phyloP scores from a whole-genome alignment of 208 protist species.

The Wallacemonas rigidus region DNA sequence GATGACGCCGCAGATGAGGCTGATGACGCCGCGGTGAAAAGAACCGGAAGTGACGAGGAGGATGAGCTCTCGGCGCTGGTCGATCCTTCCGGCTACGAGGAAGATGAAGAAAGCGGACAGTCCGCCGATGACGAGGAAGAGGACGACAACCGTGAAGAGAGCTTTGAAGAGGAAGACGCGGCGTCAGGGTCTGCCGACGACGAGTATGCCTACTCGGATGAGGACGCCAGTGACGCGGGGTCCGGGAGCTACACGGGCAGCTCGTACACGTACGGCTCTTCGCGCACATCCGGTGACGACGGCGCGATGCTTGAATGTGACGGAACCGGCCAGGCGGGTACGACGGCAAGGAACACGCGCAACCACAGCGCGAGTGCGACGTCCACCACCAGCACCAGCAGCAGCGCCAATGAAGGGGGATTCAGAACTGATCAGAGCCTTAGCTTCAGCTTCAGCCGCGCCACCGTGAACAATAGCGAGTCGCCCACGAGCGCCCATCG shows the following conservation, averaged over 20 bases:
- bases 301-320: background rate
- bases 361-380: background rate
- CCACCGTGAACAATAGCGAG: too few species aligned
- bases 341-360: background rate
- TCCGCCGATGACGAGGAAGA: background rate
- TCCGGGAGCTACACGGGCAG: slow-evolving; percentile 5
- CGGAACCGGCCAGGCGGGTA: background rate
- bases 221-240: background rate
- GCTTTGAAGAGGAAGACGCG: background rate
- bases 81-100: slow-evolving; percentile 10
- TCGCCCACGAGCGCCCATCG: background rate
- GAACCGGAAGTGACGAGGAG: background rate
- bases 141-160: background rate
- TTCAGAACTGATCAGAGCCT: slow-evolving; percentile 7
- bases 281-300: background rate
- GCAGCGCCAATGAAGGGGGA: background rate
- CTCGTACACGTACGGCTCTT: slow-evolving; percentile 3
- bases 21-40: background rate
- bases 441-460: slow-evolving; percentile 12
- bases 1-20: background rate
- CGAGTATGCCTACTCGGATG: slow-evolving; percentile 2
- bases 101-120: slow-evolving; percentile 8
- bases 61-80: slow-evolving; percentile 3
- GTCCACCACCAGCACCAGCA: slow-evolving; percentile 12
- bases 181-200: background rate